Percentiles rank a stretch among this genome's conserved stretches.
phyloP scores from a whole-genome alignment of 257 asterid genomes.

The Nemophila menziesii region DNA sequence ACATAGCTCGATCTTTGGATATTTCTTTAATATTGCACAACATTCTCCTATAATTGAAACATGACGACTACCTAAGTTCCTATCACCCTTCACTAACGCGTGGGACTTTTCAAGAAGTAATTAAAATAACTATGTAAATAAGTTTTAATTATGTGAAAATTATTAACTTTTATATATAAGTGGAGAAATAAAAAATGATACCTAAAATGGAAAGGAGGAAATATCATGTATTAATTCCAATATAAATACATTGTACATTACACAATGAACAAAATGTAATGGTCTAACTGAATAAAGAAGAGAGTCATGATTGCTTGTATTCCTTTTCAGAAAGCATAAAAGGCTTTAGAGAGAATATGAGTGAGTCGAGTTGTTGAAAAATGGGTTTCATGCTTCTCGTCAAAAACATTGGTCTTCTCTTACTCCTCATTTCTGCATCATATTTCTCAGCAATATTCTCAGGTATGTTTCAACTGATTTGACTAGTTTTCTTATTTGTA shows the following conservation, averaged over 20 bases:
- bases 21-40: too few species aligned
- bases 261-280: conserved; percentile 3
- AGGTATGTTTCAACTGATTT: conserved; percentile 21
- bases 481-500: background rate
- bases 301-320: conserved; percentile 9
- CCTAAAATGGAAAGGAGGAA: background rate
- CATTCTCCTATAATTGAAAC: too few species aligned
- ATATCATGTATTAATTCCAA: too few species aligned
- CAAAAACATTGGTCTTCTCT: conserved; percentile 44
- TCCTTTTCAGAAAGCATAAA: conserved; percentile 14
- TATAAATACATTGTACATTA: too few species aligned
- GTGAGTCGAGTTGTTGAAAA: conserved; percentile 13
- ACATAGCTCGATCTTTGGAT: too few species aligned
- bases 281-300: conserved; percentile 17
- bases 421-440: conserved; percentile 52
- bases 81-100: too few species aligned
- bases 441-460: conserved; percentile 47
- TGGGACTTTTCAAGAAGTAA: too few species aligned
- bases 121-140: too few species aligned
- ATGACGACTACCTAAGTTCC: too few species aligned
- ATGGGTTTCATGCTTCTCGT: conserved; percentile 31
- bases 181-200: background rate
- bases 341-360: conserved; percentile 11
- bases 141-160: too few species aligned
- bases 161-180: too few species aligned